Evolutionary conservation across 2,329 filamentous ascomycete species (phyloP), one percentile per base, ranked within the genome.

Genomic region (Purpureocillium lavendulum): DNA sequence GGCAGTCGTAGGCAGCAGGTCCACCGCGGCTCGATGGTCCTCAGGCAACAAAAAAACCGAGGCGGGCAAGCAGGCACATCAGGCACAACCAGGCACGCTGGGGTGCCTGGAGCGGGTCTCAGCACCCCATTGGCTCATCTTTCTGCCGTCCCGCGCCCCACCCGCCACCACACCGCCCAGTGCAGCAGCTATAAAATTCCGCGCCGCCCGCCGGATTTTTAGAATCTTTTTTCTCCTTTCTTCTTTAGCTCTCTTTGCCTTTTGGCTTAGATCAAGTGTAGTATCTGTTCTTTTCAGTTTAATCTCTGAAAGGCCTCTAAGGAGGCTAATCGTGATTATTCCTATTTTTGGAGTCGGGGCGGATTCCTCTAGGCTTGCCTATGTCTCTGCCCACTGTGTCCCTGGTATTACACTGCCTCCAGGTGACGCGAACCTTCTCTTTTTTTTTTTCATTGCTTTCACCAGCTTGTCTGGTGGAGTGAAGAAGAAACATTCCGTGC

Each of bases 221-320:
- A 17, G 4, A 42, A 46, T n/a, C 49, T 50, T 51, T 49, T 45
- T 50, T 45, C 58, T 52, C 43, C 51, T 52, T 59, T 60, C 51
- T 46, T 59, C 59, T 46, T 58, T 55, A 65, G 61, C 61, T 64
- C 61, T 64, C 61, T 64, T 64, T 64, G 61, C 60, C 69, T 70
- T 72, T 73, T 77, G 73, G 78, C 78, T 85, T 84, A 87, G 83
- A 87, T 87, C 83, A 87, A 86, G 82, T 87, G 82, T 87, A 87
- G 83, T 87, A 87, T 86, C 82, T 87, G 83, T 88, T 89, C 84
- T 88, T 87, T 84, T 87, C 81, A 89, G 84, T 87, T 88, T 89
- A 88, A 88, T 87, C 81, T 84, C 84, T 89, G 83, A 83, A 85
- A 87, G 75, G 73, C 71, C 70, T 72, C 79, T 76, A 84, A 69